Conservation (phyloP, 441 rosid genomes). For the Pelargonium fulgidum region DNA sequence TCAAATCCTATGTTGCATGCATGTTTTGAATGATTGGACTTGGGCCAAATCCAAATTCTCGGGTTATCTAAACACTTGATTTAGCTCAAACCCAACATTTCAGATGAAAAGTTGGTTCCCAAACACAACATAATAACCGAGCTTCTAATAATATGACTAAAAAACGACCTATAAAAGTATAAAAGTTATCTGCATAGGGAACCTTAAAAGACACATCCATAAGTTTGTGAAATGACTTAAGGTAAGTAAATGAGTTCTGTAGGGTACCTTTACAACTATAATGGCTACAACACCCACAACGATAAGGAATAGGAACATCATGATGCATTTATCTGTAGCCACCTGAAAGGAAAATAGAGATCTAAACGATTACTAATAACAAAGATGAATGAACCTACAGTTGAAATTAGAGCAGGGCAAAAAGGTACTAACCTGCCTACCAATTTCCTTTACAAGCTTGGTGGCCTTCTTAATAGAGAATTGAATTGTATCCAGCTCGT, state of each 20-base stretch:
- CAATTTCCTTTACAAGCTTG: slow-evolving; percentile 95
- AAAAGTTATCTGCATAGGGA: no score
- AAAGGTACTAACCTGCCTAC: slow-evolving; percentile 69
- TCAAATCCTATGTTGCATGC: no score
- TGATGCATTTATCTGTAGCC: slow-evolving; percentile 99
- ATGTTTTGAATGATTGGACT: no score
- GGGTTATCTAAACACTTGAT: no score
- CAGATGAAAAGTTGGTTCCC: no score
- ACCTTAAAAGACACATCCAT: no score
- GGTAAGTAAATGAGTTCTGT: neutral
- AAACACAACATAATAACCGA: no score
- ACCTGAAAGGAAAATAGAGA: slow-evolving; percentile 41
- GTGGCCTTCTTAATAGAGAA: slow-evolving; percentile 97
- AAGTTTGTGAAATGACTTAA: neutral
- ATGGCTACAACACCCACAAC: slow-evolving; percentile 91
- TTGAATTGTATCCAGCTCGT: slow-evolving; percentile 93
- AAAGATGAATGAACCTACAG: neutral
- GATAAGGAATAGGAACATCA: slow-evolving; percentile 85
- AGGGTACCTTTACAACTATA: slow-evolving; percentile 68
- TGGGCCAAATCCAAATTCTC: no score
- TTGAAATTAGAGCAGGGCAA: neutral
- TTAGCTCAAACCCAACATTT: no score
- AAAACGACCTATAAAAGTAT: no score
- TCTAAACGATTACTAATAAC: neutral
- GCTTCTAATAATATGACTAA: no score